These are phyloP conservation scores for Brassica rapa DNA, from an alignment of 345 rosid genomes.

Conservation along the genomic window DNA sequence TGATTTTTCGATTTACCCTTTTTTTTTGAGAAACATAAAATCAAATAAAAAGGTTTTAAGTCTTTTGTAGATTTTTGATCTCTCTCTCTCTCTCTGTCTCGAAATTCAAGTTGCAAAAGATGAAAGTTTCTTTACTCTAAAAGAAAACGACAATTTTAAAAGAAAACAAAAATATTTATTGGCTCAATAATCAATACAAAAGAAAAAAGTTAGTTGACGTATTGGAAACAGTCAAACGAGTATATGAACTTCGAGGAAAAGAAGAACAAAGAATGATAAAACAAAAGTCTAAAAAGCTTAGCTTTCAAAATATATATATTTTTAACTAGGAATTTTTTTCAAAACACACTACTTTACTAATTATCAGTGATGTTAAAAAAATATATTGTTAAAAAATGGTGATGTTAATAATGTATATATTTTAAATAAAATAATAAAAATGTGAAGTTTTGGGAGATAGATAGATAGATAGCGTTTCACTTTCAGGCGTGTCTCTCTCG, in stretches of 20 bases:
- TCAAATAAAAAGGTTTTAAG: background rate
- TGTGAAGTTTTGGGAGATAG: background rate
- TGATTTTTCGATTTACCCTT: background rate
- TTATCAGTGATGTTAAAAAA: background rate
- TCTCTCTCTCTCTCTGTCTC: background rate
- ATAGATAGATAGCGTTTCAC: constrained; percentile 26
- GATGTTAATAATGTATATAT: no score
- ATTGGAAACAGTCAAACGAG: constrained; percentile 39
- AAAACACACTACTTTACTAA: constrained; percentile 11
- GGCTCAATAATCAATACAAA: constrained; percentile 32
- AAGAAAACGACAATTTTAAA: constrained; percentile 36
- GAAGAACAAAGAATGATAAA: background rate
- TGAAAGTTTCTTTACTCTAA: constrained; percentile 34
- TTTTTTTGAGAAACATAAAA: background rate
- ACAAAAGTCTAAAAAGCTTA: background rate
- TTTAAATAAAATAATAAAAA: background rate
- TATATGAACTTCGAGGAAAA: constrained; percentile 40
- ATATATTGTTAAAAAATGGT: background rate
- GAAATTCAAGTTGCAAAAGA: constrained; percentile 34
- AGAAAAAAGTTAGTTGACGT: constrained; percentile 26
- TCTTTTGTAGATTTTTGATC: background rate
- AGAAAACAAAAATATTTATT: constrained; percentile 4
- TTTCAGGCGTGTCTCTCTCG: constrained; percentile 40
- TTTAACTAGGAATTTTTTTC: background rate
- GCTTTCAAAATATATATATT: background rate